Evolutionary conservation across 2,329 filamentous ascomycete genomes (phyloP), one percentile per base, ranked within the genome.

Genomic region (Talaromyces funiculosus): DNA sequence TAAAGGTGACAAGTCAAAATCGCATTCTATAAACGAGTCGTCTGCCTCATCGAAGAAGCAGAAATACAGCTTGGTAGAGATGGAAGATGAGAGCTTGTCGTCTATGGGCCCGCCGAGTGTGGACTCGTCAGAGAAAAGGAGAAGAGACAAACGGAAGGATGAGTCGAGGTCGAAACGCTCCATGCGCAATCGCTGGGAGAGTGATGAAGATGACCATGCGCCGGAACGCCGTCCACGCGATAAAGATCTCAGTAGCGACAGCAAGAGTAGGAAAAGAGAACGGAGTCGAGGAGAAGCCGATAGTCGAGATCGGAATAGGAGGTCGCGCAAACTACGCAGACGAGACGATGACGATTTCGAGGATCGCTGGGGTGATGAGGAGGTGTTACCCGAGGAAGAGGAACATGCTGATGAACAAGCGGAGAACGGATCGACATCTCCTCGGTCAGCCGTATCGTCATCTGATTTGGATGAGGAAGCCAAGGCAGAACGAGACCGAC

Each of bases 281-380:
- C 69, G 71, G 45, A 76, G 74, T 61, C 65, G 67, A 3, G 57
- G 31, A 20, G 74, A 74, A 31, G 64, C 68, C 5, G 72, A 71
- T 51, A 69, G 69, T 55, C 70, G 73, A 7, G 78, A 80, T 40
- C 73, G 78, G 20, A 74, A 76, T 61, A 75, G 76, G 26, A 75
- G 76, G 26, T 75, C 78, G 16, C 83, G 80, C 69, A 83, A 82
- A 63, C 71, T 82, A 51, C 76, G 84, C 59, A 76, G 76, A 61
- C 75, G 79, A 62, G 68, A 69, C 5, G 84, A 89, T 64, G 80
- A 76, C 33, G 84, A 89, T 64, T 87, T 88, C 65, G 88, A 92
- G 53, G 88, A 92, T 68, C 80, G 89, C 58, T 95, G 91, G 90
- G 90, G 86, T 1, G 90, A 94, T 67, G 89, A 92, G 69, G 89